phyloP scores from a whole-genome alignment of 306 rosid genomes.

The Pyrus bretschneideri region DNA sequence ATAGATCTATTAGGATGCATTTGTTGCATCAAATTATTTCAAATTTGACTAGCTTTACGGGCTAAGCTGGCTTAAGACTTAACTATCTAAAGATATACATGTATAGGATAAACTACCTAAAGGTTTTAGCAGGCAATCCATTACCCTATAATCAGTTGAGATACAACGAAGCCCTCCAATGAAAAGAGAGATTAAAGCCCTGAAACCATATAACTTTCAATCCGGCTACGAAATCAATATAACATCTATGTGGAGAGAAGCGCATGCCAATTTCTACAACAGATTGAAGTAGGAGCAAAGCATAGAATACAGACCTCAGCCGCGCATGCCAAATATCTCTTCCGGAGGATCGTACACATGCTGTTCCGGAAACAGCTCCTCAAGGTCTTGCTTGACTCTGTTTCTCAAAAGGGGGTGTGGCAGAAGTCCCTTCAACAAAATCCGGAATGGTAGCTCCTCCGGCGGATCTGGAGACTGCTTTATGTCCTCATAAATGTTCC shows the following conservation, averaged over 20 bases:
- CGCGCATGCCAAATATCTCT: slow-evolving; percentile 69
- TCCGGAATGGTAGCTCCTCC: slow-evolving; percentile 82
- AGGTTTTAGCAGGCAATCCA: background rate
- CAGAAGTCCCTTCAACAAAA: slow-evolving; percentile 83
- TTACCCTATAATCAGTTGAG: background rate
- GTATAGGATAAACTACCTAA: slow-evolving; percentile 10
- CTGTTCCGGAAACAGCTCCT: slow-evolving; percentile 91
- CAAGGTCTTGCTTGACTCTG: slow-evolving; percentile 90
- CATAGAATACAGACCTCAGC: slow-evolving; percentile 42
- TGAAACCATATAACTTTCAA: background rate
- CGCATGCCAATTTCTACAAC: background rate
- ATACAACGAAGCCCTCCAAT: background rate
- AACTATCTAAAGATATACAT: no score
- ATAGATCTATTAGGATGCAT: no score
- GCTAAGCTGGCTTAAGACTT: slow-evolving; percentile 24
- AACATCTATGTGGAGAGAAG: background rate
- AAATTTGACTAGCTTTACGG: no score
- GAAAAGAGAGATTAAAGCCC: background rate
- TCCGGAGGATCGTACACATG: slow-evolving; percentile 80
- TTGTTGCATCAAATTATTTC: no score
- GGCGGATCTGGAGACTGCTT: slow-evolving; percentile 96
- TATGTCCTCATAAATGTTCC: slow-evolving; percentile 88
- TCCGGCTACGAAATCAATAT: background rate
- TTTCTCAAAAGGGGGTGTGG: slow-evolving; percentile 93
- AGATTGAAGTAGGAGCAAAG: background rate